Base-by-base conservation (phyloP, 345 rosid species). In the Pistacia atlantica region DNA sequence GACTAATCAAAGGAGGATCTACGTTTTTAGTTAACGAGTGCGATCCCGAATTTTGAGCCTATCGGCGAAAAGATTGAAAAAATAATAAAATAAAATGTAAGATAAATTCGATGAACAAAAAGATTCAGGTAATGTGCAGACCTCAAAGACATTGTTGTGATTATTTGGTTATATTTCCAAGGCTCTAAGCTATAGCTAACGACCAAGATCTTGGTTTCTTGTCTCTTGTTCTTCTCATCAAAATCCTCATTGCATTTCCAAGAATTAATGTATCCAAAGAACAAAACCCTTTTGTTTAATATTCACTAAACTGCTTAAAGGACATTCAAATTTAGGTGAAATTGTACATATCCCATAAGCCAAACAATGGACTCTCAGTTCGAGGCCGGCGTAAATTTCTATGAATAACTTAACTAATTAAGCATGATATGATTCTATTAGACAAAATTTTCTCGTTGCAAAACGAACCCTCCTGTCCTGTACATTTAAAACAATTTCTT, bases 211-310 rank as follows among this genome's bases (percentile, higher is more conserved):
- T 64, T 25, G 63, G 28, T 79, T 75, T 70, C 74, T 79, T 46
- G 52, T 59, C 11, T 69, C 56, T 80, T 63, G 67, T 59, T 78
- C 51, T 64, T 76, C 57, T 71, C 72, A 71, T 71, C 77, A 49
- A 78, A 78, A 67, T 58, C 61, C 57, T 62, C 45, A 60, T 75
- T 80, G 54, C 77, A 80, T 80, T 78, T 80, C 80, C 80, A 74
- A 63, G 82, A 82, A 42, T 51, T 51, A 51, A 12, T 51, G 9
- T 51, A 12, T 61, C 49, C 54, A 20, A 28, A n/a, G 20, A 38
- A 72, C 25, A 54, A 11, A 78, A 2, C 31, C 59, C n/a, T 25
- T 48, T 56, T 46, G 5, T n/a, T 33, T 35, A 42, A 42, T 11
- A 65, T 16, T 11, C 16, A 57, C 3, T 25, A 48, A 35, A 20